Base-by-base conservation (phyloP, 2,329 filamentous ascomycete species). In the Botryotinia calthae region DNA sequence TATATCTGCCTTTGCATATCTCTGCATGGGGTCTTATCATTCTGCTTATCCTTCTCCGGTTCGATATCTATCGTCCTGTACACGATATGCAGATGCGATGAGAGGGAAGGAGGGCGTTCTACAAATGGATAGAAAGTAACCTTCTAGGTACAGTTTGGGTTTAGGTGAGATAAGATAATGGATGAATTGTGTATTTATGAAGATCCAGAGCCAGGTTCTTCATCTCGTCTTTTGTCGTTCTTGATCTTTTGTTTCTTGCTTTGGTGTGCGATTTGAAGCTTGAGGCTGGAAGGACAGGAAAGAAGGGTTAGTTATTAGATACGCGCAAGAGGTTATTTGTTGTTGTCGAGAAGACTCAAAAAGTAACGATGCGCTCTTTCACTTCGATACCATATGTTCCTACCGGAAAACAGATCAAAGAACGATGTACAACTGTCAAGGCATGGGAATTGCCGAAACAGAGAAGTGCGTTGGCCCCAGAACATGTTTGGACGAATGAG, bases 391-490 rank as follows among this genome's bases (percentile, higher is more conserved):
- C 69, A 5, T 81, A 80, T 73, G 72, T 82, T 37, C 82, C 82
- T 2, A 81, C 78, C 7, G 78, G 75, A 68, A 74, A 80, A 71
- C 82, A 81, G 58, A 69, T 85, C 72, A 84, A 80, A 75, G 79
- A 79, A 72, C 80, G 84, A 74, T 81, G 79, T 69, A 85, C 83
- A 7, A 81, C 82, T 34, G 56, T 83, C 25, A 80, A 80, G 40
- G 81, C 84, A 68, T 86, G 85, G 85, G 80, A 85, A 74, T 79
- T 86, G 46, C 84, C 84, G 12, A 86, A 85, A 79, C 84, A 85
- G 76, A 82, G 83, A 8, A 83, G 84, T 12, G 82, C 84, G 14
- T 79, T 86, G 51, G 85, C 85, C 22, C 84, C 84, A 2, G 80
- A 82, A 22, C 77, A 85, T 76, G 82, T 85, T 42, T 85, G 84